Base-by-base conservation (phyloP, 2,329 filamentous ascomycete genomes). In the Trichothecium roseum region DNA sequence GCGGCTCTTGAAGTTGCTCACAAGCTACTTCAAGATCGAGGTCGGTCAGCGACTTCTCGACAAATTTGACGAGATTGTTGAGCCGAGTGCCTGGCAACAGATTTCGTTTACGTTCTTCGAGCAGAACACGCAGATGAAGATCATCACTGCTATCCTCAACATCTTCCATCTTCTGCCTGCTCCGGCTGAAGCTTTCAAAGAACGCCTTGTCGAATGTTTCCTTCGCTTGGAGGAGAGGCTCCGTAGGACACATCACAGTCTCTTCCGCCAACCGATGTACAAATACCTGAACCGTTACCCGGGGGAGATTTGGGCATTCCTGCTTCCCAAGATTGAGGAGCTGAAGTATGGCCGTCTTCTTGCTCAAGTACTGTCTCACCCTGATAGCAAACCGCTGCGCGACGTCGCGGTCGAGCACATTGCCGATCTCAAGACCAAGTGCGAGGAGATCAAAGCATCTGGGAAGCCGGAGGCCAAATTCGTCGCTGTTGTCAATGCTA, bases 11-110 rank as follows among this genome's bases (percentile, higher is more conserved):
- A 89, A 91, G 43, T 69, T 99, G 2, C 67, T 99, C 14, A 98
- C 89, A 0, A 96, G 91, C 40, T 98, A 98, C 56, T 99, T 99
- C 62, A 99, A 98, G 60, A 88, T 96, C 1, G 91, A 98, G 54
- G 98, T 99, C 36, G 93, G 91, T 6, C 76, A 85, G 16, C 77
- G 91, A 17, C 63, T 99, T n/a, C 68, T 99, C 8, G 89, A 96
- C 44, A 91, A 98, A 49, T 82, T 95, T 59, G 89, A 89, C 52
- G 75, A 81, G 9, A 87, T 98, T 43, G 88, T 89, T 1, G 87
- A 95, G 39, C 74, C 84, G 3, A 71, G 68, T 35, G 72, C 78
- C 12, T 64, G 96, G 45, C 88, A 96, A 54, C 85, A 88, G 50
- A 84, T 91, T 2, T 95, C 89, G 0, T 98, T 98, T 57, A 88